Evolutionary conservation across 192 early-diverging fungal species (phyloP), one percentile per base, ranked within the genome.

Genomic region (Dimargaris xerosporica): DNA sequence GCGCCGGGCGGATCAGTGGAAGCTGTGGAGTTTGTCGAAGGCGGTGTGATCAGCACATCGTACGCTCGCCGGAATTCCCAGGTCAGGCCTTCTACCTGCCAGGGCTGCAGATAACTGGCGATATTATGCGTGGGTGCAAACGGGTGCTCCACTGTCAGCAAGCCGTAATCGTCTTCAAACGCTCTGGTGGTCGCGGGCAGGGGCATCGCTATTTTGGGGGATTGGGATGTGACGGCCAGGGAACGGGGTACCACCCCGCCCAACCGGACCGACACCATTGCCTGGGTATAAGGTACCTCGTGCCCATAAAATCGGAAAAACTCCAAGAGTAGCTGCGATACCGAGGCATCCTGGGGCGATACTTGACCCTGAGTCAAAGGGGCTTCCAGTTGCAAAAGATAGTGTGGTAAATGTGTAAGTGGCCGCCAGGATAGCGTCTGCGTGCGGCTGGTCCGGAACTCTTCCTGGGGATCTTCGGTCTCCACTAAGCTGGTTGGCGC

Each of bases 261-360:
- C 13, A 56, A n/a, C 12, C 54, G 54, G 10, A 56, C 54, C 54
- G 54, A 56, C 28, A 56, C 54, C 54, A 56, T 56, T 5, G 54
- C 54, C 34, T 56, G 54, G 26, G 54, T 56, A 25, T 56, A 56
- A 7, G 54, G 54, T 13, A 56, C 23, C 25, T 56, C 54, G 54
- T 56, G 54, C 26, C 54, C 54, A 29, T 30, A 56, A 29, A 56
- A 56, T 9, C 54, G 54, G 54, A 56, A 56, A 29, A 56, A 56
- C n/a, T 56, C 54, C 26, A 31, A 5, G 7, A 56, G 54, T 13
- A 56, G 54, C 12, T 29, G 54, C 12, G 30, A n/a, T n/a, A n/a
- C n/a, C n/a, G n/a, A n/a, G n/a, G n/a, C n/a, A n/a, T n/a, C n/a
- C n/a, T n/a, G n/a, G n/a, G n/a, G n/a, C n/a, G n/a, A 51, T 6